Conservation (phyloP, 768 basidiomycete genomes). For the Boletus sp. region DNA sequence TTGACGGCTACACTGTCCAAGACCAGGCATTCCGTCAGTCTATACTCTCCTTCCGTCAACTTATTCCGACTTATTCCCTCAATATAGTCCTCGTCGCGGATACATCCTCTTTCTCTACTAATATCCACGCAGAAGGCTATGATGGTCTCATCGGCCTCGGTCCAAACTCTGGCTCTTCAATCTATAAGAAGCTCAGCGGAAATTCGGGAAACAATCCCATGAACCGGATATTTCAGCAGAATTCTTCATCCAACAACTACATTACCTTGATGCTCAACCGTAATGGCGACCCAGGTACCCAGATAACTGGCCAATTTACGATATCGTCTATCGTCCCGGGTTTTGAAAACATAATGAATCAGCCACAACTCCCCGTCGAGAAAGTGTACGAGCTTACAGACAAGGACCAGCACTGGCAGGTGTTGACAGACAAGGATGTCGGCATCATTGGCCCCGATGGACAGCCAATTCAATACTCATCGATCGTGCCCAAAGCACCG, state of each 20-base stretch:
- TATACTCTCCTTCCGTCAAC: background rate
- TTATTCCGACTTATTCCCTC: background rate
- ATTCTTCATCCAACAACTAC: slow-evolving; percentile 53
- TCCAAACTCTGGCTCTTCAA: slow-evolving; percentile 67
- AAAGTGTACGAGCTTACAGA: slow-evolving; percentile 57
- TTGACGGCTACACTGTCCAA: slow-evolving; percentile 55
- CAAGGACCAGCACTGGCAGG: slow-evolving; percentile 80
- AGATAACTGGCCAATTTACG: slow-evolving; percentile 62
- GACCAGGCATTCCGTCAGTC: slow-evolving; percentile 66
- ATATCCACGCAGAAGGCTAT: slow-evolving; percentile 60
- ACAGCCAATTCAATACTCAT: slow-evolving; percentile 51
- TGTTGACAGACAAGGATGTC: slow-evolving; percentile 56
- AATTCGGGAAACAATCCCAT: slow-evolving; percentile 55
- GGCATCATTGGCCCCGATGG: slow-evolving; percentile 81
- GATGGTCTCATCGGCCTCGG: slow-evolving; percentile 75
- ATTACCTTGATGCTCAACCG: slow-evolving; percentile 68
- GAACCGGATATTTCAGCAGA: slow-evolving; percentile 61
- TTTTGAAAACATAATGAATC: slow-evolving; percentile 56
- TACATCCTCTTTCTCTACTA: slow-evolving; percentile 57
- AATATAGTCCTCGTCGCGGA: slow-evolving; percentile 58
- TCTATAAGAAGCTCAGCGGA: slow-evolving; percentile 52
- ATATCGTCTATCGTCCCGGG: slow-evolving; percentile 61
- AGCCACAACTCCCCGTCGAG: slow-evolving; percentile 65
- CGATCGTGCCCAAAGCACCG: slow-evolving; percentile 68
- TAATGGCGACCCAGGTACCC: slow-evolving; percentile 45